These are phyloP conservation scores for Suaeda aralocaspica DNA, from an alignment of 148 eudicot species.

Conservation along the genomic window DNA sequence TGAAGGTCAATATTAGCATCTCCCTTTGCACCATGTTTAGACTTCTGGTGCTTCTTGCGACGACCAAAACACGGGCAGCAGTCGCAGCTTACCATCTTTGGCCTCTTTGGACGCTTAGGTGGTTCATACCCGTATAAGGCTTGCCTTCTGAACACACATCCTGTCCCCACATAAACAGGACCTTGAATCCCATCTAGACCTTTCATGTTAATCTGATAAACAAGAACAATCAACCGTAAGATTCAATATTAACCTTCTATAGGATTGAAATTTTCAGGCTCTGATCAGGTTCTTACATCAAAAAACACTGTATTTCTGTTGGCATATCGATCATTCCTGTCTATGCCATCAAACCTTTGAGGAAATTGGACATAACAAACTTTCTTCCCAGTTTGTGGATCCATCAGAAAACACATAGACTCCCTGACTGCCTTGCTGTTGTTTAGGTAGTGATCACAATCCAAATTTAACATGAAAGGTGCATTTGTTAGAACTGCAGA, in stretches of 20 bases:
- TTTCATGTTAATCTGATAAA: constrained; percentile 90
- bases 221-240: constrained; percentile 8
- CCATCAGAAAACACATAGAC: constrained; percentile 98
- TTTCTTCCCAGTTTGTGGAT: constrained; percentile 83
- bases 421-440: constrained; percentile 97
- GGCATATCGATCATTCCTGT: constrained; percentile 82
- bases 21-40: constrained; percentile 54
- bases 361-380: constrained; percentile 97
- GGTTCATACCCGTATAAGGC: constrained; percentile 96
- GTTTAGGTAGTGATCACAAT: constrained; percentile 94
- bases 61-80: constrained; percentile 99
- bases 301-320: constrained; percentile 97
- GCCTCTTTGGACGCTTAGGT: constrained; percentile 90
- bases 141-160: constrained; percentile 95
- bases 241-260: not conserved
- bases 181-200: constrained; percentile 98
- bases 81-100: constrained; percentile 94
- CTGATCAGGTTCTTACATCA: constrained; percentile 63
- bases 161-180: constrained; percentile 96
- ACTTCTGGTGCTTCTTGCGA: constrained; percentile 60
- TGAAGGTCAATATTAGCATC: constrained; percentile 43
- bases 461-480: constrained; percentile 99
- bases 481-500: constrained; percentile 96
- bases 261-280: constrained; percentile 6
- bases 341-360: constrained; percentile 95